Conservation (phyloP, 768 basidiomycete species). For the Galerina marginata region DNA sequence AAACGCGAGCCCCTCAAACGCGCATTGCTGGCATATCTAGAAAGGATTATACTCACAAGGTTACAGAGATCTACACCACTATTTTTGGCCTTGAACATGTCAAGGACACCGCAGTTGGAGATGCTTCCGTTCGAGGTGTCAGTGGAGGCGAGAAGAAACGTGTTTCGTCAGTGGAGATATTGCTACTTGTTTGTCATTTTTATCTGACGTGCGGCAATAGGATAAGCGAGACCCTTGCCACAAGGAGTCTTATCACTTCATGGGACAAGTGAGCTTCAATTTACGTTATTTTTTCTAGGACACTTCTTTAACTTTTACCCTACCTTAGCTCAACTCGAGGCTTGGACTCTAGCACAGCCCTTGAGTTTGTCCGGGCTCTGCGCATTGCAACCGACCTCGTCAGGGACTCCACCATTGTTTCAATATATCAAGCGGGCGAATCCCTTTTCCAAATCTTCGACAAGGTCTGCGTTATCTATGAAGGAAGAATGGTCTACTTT, state of each 20-base stretch:
- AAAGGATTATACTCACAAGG: slow-evolving; percentile 44
- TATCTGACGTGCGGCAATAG: slow-evolving; percentile 12
- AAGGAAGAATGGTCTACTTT: slow-evolving; percentile 78
- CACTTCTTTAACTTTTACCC: not conserved
- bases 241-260: slow-evolving; percentile 62
- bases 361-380: slow-evolving; percentile 73
- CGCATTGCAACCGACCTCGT: slow-evolving; percentile 67
- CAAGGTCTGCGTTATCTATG: slow-evolving; percentile 79
- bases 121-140: slow-evolving; percentile 76
- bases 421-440: slow-evolving; percentile 87
- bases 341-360: slow-evolving; percentile 71
- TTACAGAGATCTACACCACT: slow-evolving; percentile 63
- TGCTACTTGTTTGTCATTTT: not conserved
- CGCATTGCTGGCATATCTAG: slow-evolving; percentile 51
- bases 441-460: slow-evolving; percentile 65
- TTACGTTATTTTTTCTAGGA: not conserved
- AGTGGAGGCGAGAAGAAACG: slow-evolving; percentile 83
- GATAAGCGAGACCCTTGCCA: slow-evolving; percentile 62
- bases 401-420: slow-evolving; percentile 66
- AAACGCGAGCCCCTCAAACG: slow-evolving; percentile 66
- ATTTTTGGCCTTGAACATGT: slow-evolving; percentile 81
- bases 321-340: slow-evolving; percentile 62
- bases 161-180: slow-evolving; percentile 52
- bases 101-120: slow-evolving; percentile 75
- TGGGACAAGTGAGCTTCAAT: slow-evolving; percentile 76